Evolutionary conservation across 208 protist species (phyloP), one percentile per base, ranked within the genome.

Genomic region (Crithidia fasciculata): DNA sequence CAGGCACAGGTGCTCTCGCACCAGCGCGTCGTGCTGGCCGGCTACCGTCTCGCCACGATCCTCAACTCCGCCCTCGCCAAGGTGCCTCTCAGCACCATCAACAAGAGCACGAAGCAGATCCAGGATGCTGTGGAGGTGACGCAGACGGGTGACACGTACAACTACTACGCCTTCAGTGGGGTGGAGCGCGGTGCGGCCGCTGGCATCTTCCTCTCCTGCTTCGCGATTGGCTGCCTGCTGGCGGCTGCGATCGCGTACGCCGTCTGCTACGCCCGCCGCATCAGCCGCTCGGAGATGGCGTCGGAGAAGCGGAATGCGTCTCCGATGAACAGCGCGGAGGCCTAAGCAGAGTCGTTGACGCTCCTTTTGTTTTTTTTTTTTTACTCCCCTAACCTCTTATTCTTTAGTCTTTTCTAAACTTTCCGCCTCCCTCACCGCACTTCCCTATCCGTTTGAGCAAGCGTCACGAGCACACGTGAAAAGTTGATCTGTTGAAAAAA

Each of bases 1-100:
- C 41, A 61, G 37, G 66, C 59, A 37, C 60, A 54, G 66, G 56
- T 57, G n/a, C 47, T 64, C 12, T 47, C 56, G 39, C 57, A 44
- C 54, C 49, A 54, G 49, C 72, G 71, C 18, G 78, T 82, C 9
- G 68, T 66, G 18, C 78, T 82, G 36, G 78, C 78, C 58, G 78
- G 78, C 58, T 78, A 82, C 78, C 78, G 78, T 52, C 63, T 82
- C 12, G 78, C 65, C 44, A 61, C 63, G 8, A 62, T 78, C 40
- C 57, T 82, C 56, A 82, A 82, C 68, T 41, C 15, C 16, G 56
- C 69, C 12, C 73, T 82, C 54, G 71, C 64, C 44, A 55, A 19
- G 19, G 69, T 74, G 37, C 49, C 69, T n/a, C 16, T 74, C n/a
- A 70, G 60, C 74, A 64, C 57, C 52, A 70, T 72, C 57, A 50